Base-by-base conservation (phyloP, 305 asterid species). In the Euphrasia arctica region DNA sequence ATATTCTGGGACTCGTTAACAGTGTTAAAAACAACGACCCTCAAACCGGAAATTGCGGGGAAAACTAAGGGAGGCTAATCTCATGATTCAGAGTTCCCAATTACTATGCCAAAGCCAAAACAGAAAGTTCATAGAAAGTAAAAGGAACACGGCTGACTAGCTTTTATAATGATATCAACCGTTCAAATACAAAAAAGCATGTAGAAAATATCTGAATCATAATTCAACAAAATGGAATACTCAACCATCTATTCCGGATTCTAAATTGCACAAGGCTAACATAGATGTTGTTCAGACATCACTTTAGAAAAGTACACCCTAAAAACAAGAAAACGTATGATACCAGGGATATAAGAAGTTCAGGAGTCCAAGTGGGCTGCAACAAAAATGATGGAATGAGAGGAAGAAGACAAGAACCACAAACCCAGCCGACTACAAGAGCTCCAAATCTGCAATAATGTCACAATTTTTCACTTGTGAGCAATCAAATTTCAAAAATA, bases 361-460 rank as follows among this genome's bases (percentile, higher is more conserved):
- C 98, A 49, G 87, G 85, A 15, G 87, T 87, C 97, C 97, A 92
- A 10, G 91, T 80, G 62, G 94, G 90, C 72, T 82, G 96, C 81
- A 92, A 69, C 75, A 89, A 75, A 79, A 63, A 67, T 25, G 95
- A 58, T 27, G 98, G 98, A 59, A 89, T 72, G 43, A 75, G 47
- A 15, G 98, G 98, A 69, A 87, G 87, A 82, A 82, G 58, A 63
- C 85, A 15, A 36, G 98, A 92, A 59, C 96, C 98, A 58, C 85
- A 75, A 60, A 87, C 60, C 96, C 97, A 92, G 32, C 97, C 98
- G 4, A 75, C 82, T 31, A 90, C 94, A 58, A 92, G 94, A 54
- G 91, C 86, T 62, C 87, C 84, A 75, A 90, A 83, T 75, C 97
- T 92, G 87, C 78, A 75, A 74, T 9, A 31, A 18, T 7, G 65